phyloP scores from a whole-genome alignment of 2,329 filamentous ascomycete species.

The Ophiosphaerella narmari region DNA sequence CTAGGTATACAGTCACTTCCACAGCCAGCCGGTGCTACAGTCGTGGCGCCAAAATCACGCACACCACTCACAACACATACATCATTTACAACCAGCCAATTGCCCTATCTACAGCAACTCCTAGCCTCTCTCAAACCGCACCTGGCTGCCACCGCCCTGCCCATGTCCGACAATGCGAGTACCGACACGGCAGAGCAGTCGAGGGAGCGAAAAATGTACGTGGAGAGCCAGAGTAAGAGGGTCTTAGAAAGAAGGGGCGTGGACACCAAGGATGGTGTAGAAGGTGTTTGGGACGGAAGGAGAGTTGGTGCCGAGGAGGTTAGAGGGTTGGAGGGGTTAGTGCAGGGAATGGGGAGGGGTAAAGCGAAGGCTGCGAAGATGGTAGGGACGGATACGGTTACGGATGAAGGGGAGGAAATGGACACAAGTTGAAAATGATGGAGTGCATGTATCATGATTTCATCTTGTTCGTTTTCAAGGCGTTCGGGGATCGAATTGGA shows the following conservation, averaged over 20 bases:
- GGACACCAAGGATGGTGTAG: conserved; percentile 53
- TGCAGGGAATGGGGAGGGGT: conserved; percentile 16
- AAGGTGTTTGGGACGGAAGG: conserved; percentile 32
- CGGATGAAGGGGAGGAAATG: conserved; percentile 28
- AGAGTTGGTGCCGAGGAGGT: conserved; percentile 36
- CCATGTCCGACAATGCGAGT: conserved; percentile 13
- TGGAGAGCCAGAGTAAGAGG: conserved; percentile 77
- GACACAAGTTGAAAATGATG: conserved; percentile 20
- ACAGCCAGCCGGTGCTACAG: conserved; percentile 23
- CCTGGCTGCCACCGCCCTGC: conserved; percentile 52
- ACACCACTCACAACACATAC: conserved; percentile 69
- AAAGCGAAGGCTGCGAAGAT: background rate
- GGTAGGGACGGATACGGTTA: background rate
- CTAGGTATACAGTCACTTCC: conserved; percentile 50
- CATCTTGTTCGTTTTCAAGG: background rate
- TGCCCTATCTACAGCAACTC: conserved; percentile 76
- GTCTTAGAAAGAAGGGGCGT: conserved; percentile 77
- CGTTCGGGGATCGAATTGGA: background rate
- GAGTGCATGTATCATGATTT: background rate
- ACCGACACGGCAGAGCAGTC: conserved; percentile 54
- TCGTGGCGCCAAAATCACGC: conserved; percentile 41
- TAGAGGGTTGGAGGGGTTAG: conserved; percentile 35
- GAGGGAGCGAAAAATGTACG: conserved; percentile 76
- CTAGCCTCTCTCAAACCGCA: conserved; percentile 70
- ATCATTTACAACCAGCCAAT: conserved; percentile 79